phyloP scores from a whole-genome alignment of 2,329 filamentous ascomycete species.

The Ophiocordyceps sinensis region DNA sequence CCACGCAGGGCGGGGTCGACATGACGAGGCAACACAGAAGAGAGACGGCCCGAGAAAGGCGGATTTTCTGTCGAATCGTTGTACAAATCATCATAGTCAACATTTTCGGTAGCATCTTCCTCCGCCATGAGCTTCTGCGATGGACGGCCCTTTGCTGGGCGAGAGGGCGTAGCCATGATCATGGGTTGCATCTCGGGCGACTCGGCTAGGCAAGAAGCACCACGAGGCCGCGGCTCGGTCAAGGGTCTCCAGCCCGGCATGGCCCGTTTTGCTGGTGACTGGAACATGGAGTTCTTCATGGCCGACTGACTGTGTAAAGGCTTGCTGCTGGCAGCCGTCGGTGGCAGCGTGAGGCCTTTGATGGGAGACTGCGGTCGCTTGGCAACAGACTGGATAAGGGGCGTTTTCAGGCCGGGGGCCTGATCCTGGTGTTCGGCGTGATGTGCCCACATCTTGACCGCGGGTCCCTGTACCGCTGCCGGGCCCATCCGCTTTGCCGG shows the following conservation, averaged over 20 bases:
- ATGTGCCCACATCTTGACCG: constrained; percentile 11
- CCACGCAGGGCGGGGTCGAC: constrained; percentile 23
- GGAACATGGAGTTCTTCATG: constrained; percentile 32
- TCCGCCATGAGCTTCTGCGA: constrained; percentile 24
- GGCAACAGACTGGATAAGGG: constrained; percentile 33
- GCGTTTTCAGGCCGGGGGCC: constrained; percentile 21
- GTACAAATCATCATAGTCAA: constrained; percentile 17
- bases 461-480: constrained; percentile 17
- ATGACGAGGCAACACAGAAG: constrained; percentile 27
- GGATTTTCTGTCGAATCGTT: constrained; percentile 19
- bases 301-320: constrained; percentile 20
- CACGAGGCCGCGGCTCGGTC: constrained; percentile 11
- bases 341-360: constrained; percentile 19
- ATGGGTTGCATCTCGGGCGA: constrained; percentile 23
- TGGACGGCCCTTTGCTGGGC: constrained; percentile 11
- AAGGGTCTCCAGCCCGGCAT: constrained; percentile 19
- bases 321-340: constrained; percentile 8
- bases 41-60: constrained; percentile 29
- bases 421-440: constrained; percentile 6
- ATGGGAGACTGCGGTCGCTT: constrained; percentile 33
- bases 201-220: constrained; percentile 8
- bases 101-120: constrained; percentile 11
- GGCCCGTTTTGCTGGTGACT: constrained; percentile 36
- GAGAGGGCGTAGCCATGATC: constrained; percentile 16
- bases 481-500: constrained; percentile 32